Percentiles rank a stretch among this genome's conserved stretches.
Conservation (phyloP, 2,329 filamentous ascomycete species). For the Colletotrichum destructivum region DNA sequence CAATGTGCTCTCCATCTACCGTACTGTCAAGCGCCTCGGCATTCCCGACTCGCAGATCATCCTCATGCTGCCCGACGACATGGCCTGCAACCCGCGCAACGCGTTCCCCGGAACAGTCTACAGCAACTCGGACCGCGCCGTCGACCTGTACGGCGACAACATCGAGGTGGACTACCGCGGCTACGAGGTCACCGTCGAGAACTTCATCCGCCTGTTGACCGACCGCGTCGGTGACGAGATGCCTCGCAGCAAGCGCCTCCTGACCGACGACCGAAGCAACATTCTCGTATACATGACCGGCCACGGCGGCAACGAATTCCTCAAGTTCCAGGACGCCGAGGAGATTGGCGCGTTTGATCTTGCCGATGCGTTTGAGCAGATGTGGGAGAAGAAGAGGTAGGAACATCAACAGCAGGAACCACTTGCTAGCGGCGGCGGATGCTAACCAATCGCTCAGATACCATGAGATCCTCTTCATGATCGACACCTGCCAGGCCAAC, state of each 20-base stretch:
- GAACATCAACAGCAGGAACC: conserved; percentile 22
- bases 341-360: conserved; percentile 97
- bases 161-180: conserved; percentile 99
- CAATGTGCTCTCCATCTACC: conserved; percentile 97
- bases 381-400: conserved; percentile 99
- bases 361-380: conserved; percentile 97
- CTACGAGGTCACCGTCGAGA: conserved; percentile 99
- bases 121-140: conserved; percentile 95
- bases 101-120: conserved; percentile 98
- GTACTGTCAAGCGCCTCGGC: conserved; percentile 96
- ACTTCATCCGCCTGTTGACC: conserved; percentile 95
- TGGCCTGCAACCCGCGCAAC: conserved; percentile 99
- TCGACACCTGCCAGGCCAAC: conserved; percentile 99
- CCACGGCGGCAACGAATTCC: conserved; percentile 96
- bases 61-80: conserved; percentile 99
- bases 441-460: conserved; percentile 69
- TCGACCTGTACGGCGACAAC: conserved; percentile 98
- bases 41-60: conserved; percentile 99
- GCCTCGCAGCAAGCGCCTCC: conserved; percentile 91
- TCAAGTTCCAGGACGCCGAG: conserved; percentile 98
- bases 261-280: conserved; percentile 96
- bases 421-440: not conserved
- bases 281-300: conserved; percentile 99
- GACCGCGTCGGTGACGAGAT: conserved; percentile 96
- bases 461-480: conserved; percentile 99